A percentile compares a stretch with the other conserved stretches of the same genome.
Conservation (phyloP, 225 moss, liverwort and hornwort species). For the Lunularia cruciata region DNA sequence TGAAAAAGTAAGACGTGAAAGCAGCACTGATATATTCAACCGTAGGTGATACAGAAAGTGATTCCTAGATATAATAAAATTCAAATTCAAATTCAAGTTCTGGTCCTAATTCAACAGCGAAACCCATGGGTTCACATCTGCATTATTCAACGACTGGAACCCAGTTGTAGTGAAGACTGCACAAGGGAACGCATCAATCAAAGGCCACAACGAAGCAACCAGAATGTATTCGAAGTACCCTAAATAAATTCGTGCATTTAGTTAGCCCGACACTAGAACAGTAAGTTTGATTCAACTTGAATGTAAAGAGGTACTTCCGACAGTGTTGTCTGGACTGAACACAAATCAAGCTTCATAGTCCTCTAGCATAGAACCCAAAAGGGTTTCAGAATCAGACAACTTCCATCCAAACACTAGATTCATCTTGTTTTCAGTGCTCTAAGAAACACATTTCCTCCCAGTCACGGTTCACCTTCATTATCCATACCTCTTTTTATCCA, state of each 20-base stretch:
- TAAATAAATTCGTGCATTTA: neutral
- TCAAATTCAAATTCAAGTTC: too few species aligned
- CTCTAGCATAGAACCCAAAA: neutral
- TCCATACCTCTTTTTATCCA: neutral
- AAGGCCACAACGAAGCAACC: too few species aligned
- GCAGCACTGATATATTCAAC: too few species aligned
- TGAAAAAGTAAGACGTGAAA: too few species aligned
- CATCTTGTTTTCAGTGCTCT: neutral
- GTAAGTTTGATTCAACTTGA: constrained; percentile 1
- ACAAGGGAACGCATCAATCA: too few species aligned
- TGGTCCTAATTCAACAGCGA: too few species aligned
- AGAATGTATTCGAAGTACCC: too few species aligned
- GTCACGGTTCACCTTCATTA: neutral
- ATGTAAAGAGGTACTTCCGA: neutral
- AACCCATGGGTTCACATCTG: too few species aligned
- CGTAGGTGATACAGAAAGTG: too few species aligned
- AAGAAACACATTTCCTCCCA: neutral
- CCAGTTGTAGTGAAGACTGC: too few species aligned
- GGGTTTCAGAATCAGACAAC: neutral
- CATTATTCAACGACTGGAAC: too few species aligned
- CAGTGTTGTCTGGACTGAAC: neutral
- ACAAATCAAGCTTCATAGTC: neutral
- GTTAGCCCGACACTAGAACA: neutral
- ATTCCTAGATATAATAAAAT: too few species aligned
- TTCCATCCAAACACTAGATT: neutral